phyloP scores from a whole-genome alignment of 2,329 filamentous ascomycete species.

The Zymoseptoria tritici region DNA sequence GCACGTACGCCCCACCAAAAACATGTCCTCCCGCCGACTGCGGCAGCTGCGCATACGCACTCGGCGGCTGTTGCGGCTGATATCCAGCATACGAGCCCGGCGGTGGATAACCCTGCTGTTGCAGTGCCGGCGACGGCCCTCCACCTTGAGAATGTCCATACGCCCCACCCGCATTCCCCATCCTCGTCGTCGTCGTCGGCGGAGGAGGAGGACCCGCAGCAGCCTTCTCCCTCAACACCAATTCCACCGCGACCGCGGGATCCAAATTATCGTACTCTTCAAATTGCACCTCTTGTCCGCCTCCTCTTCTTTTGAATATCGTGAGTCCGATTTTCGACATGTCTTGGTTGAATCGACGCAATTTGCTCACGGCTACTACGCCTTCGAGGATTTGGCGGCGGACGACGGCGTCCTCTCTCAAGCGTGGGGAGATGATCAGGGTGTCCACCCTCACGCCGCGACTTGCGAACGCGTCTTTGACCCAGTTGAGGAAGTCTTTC shows the following conservation, averaged over 20 bases:
- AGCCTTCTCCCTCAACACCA: constrained; percentile 66
- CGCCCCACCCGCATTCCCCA: background rate
- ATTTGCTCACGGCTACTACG: constrained; percentile 73
- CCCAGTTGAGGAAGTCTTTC: constrained; percentile 73
- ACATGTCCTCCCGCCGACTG: background rate
- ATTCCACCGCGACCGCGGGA: constrained; percentile 67
- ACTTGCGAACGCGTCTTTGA: constrained; percentile 66
- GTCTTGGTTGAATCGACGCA: constrained; percentile 61
- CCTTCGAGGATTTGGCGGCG: constrained; percentile 81
- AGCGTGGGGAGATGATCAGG: constrained; percentile 68
- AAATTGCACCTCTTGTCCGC: constrained; percentile 69
- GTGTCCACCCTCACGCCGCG: constrained; percentile 69
- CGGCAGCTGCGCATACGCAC: constrained; percentile 9
- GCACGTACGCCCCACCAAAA: constrained; percentile 12
- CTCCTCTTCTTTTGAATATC: constrained; percentile 73
- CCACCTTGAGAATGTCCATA: constrained; percentile 18
- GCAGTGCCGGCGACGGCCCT: constrained; percentile 8
- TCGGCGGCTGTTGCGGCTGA: constrained; percentile 15
- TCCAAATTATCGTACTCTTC: constrained; percentile 83
- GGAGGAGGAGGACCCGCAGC: constrained; percentile 29
- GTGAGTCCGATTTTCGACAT: constrained; percentile 71
- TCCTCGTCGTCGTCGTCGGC: background rate
- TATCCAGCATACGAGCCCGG: constrained; percentile 1
- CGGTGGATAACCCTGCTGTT: constrained; percentile 29
- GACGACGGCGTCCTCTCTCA: constrained; percentile 71